phyloP scores from a whole-genome alignment of 768 basidiomycete species.

The Fibroporia radiculosa region DNA sequence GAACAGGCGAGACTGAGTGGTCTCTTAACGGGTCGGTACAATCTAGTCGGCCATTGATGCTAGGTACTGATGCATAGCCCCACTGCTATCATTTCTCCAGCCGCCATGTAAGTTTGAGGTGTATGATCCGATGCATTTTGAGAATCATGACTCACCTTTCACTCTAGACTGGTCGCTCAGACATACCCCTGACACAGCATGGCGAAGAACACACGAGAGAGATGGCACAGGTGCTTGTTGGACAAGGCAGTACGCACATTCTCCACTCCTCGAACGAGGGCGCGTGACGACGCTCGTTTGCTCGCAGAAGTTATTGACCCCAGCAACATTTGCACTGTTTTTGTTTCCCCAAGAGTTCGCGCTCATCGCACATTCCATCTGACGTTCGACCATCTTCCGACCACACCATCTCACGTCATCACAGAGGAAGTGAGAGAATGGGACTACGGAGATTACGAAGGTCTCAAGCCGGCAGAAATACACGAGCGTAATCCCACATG shows the following conservation, averaged over 20 bases:
- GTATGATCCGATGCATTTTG: constrained; percentile 2
- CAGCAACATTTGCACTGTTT: constrained; percentile 60
- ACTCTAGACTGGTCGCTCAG: constrained; percentile 72
- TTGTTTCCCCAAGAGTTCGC: constrained; percentile 83
- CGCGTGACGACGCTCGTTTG: neutral
- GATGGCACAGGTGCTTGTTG: constrained; percentile 61
- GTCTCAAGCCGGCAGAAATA: constrained; percentile 75
- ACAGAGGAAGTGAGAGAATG: constrained; percentile 74
- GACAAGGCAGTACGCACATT: constrained; percentile 59
- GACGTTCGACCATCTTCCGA: constrained; percentile 47
- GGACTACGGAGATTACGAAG: constrained; percentile 92
- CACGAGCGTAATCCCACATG: constrained; percentile 50
- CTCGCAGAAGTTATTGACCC: constrained; percentile 69
- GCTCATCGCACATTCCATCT: constrained; percentile 84
- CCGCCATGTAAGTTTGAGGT: constrained; percentile 53
- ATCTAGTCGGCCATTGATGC: constrained; percentile 3
- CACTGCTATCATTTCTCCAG: constrained; percentile 27
- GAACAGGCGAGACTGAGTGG: constrained; percentile 88
- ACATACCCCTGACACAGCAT: constrained; percentile 77
- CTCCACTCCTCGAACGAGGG: neutral
- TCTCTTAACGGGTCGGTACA: constrained; percentile 66
- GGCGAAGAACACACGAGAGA: constrained; percentile 67
- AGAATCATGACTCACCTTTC: constrained; percentile 4
- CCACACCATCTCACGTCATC: constrained; percentile 43
- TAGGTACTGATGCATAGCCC: constrained; percentile 4